A percentile compares a stretch with the other conserved stretches of the same genome.
These are phyloP conservation scores for Globisporangium alternatum DNA, from an alignment of 352 stramenopile genomes.

Conservation along the genomic window DNA sequence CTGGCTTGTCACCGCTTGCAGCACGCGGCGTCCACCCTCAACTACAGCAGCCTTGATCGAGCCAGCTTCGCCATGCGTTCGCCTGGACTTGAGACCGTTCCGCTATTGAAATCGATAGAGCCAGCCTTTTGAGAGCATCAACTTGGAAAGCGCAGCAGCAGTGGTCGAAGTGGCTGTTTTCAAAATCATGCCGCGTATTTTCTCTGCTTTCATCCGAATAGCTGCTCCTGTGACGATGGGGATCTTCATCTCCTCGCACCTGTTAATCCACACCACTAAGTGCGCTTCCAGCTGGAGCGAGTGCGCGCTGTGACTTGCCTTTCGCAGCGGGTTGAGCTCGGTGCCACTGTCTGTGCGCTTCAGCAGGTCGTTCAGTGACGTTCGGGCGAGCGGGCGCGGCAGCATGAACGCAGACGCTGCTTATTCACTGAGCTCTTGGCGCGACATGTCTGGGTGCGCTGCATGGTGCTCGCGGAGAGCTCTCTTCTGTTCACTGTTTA, in stretches of 20 bases:
- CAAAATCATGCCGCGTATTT: not conserved
- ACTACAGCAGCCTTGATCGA: not conserved
- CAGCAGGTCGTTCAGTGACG: not conserved
- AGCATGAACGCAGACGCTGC: not conserved
- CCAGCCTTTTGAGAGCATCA: conserved; percentile 7
- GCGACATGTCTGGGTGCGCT: not conserved
- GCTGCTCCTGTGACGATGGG: not conserved
- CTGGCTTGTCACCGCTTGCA: not conserved
- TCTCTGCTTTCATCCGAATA: not conserved
- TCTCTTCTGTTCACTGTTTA: not conserved
- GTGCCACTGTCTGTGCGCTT: not conserved
- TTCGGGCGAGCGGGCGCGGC: not conserved
- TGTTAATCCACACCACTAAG: not conserved
- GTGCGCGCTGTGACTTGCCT: not conserved
- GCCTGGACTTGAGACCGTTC: not conserved
- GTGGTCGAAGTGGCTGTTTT: not conserved
- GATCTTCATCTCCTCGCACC: not conserved
- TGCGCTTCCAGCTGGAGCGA: not conserved
- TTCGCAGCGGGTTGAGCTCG: not conserved
- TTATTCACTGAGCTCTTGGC: not conserved
- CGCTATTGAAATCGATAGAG: conserved; percentile 1
- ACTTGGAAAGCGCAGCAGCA: not conserved
- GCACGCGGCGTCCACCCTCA: not conserved
- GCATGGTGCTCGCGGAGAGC: not conserved
- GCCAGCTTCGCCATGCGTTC: conserved; percentile 2